Conservation (phyloP, 2,329 filamentous ascomycete genomes). For the Stagonosporopsis chrysanthemi region DNA sequence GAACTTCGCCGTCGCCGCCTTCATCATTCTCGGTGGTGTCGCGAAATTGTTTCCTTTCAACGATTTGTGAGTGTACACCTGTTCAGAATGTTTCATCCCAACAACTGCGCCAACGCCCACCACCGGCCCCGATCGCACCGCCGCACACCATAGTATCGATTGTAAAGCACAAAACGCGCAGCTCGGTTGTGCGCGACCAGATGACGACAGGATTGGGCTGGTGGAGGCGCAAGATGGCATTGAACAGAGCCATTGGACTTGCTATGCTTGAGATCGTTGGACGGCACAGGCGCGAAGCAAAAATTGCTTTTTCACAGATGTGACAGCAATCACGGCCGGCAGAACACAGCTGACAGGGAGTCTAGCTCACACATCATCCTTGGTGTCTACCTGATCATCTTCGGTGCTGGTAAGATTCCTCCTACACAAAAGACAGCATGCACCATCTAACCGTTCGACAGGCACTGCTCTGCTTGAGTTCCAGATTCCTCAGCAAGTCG, state of each 20-base stretch:
- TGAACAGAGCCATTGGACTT: background rate
- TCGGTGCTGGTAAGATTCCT: slow-evolving; percentile 76
- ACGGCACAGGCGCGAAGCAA: background rate
- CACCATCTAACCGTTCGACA: slow-evolving; percentile 43
- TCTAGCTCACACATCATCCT: slow-evolving; percentile 75
- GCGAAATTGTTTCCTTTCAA: slow-evolving; percentile 69
- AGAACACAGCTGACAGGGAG: slow-evolving; percentile 29
- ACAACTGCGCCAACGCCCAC: slow-evolving; percentile 5
- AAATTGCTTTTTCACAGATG: background rate
- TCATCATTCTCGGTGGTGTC: slow-evolving; percentile 87
- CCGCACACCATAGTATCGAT: background rate
- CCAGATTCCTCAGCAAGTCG: slow-evolving; percentile 90
- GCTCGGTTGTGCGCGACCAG: background rate
- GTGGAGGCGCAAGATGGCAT: background rate
- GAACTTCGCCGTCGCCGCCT: slow-evolving; percentile 85
- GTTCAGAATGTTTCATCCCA: slow-evolving; percentile 14
- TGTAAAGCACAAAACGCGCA: background rate
- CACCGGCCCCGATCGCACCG: background rate
- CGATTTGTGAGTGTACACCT: slow-evolving; percentile 45
- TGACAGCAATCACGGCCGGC: background rate
- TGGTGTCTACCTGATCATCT: slow-evolving; percentile 87
- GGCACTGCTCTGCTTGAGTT: slow-evolving; percentile 78
- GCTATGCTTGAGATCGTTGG: no score
- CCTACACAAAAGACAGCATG: background rate
- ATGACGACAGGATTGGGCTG: background rate